Conservation (phyloP, 139 green algal genomes). For the Gonium pectorale region DNA sequence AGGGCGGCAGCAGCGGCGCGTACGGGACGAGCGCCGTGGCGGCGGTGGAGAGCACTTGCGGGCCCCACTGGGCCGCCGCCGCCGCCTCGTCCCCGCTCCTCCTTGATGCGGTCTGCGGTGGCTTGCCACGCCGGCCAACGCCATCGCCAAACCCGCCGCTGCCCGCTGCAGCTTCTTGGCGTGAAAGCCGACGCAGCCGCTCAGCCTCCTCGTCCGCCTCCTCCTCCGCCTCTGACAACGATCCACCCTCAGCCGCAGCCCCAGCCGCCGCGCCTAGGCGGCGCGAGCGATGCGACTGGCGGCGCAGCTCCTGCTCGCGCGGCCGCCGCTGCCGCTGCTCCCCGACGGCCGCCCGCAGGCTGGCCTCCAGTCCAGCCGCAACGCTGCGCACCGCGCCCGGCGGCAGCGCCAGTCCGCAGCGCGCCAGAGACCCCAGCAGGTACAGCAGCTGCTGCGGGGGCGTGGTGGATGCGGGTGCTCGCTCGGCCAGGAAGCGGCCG, state of each 20-base stretch:
- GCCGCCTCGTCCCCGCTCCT: background rate
- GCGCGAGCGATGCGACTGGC: background rate
- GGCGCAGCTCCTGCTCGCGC: background rate
- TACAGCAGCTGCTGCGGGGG: background rate
- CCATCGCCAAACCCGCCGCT: background rate
- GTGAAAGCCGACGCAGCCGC: background rate
- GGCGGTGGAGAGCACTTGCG: background rate
- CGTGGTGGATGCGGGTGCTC: background rate
- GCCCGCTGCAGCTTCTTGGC: background rate
- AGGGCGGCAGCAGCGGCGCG: background rate
- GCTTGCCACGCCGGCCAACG: too few species aligned
- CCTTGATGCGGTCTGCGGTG: too few species aligned
- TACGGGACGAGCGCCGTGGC: conserved; percentile 11
- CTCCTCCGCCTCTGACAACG: background rate
- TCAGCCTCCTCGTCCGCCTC: background rate
- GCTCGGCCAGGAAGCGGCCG: background rate
- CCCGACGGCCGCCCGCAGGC: background rate
- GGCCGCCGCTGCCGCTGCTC: background rate
- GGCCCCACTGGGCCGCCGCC: background rate
- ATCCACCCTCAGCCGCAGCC: background rate
- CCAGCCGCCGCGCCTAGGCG: background rate
- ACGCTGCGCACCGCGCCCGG: background rate
- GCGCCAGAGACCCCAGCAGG: background rate
- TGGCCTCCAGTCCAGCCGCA: conserved; percentile 15
- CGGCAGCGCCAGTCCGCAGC: conserved; percentile 1